These are phyloP conservation scores for Fonsecaea monophora DNA, from an alignment of 2,329 filamentous ascomycete species.

Conservation along the genomic window DNA sequence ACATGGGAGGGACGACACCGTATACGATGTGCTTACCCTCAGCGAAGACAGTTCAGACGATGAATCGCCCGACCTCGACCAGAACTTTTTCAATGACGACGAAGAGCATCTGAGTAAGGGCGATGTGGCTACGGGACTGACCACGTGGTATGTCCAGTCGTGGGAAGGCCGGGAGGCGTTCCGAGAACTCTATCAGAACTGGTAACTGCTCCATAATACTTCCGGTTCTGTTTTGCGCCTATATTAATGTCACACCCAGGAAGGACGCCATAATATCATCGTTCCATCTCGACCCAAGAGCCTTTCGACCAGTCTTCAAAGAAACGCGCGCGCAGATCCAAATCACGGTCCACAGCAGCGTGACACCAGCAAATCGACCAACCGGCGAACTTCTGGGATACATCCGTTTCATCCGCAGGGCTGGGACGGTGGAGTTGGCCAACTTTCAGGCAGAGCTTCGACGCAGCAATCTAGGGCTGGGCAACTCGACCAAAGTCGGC, in stretches of 20 bases:
- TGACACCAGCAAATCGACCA: neutral
- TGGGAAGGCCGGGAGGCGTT: conserved; percentile 31
- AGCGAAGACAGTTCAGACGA: neutral
- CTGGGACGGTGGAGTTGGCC: conserved; percentile 36
- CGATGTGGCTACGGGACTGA: neutral
- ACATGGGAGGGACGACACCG: neutral
- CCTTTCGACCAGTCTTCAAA: conserved; percentile 23
- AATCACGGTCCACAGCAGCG: conserved; percentile 12
- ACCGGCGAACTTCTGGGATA: conserved; percentile 35
- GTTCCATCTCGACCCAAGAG: conserved; percentile 23
- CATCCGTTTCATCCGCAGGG: conserved; percentile 36
- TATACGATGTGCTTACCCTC: neutral
- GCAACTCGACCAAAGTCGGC: conserved; percentile 31
- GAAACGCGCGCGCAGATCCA: conserved; percentile 19
- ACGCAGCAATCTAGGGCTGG: conserved; percentile 13
- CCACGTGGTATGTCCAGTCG: conserved; percentile 16
- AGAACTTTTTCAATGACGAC: neutral
- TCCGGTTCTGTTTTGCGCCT: neutral
- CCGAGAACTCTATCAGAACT: conserved; percentile 35
- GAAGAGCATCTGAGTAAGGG: neutral
- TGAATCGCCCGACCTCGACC: neutral
- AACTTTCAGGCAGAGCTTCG: conserved; percentile 40
- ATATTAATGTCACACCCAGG: conserved; percentile 23
- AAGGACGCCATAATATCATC: conserved; percentile 29
- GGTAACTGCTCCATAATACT: conserved; percentile 20